Base-by-base conservation (phyloP, 2,329 filamentous ascomycete genomes). In the Beauveria sp. region DNA sequence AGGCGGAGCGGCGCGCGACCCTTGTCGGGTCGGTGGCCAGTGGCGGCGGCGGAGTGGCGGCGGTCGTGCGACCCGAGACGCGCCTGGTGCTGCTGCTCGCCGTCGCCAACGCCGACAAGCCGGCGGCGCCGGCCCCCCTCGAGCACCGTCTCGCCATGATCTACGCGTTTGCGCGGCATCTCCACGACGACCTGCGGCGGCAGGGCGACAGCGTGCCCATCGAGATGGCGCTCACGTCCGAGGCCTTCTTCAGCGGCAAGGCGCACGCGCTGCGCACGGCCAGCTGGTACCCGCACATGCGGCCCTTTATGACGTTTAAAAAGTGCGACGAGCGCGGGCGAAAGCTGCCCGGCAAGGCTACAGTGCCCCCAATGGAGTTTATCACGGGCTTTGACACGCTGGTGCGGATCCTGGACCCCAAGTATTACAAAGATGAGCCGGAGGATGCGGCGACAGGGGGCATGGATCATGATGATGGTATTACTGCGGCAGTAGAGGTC, bases 341-440 rank as follows among this genome's bases (percentile, higher is more conserved):
- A 5, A 26, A 9, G 40, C 38, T 55, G 10, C 24, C 53, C 2
- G 24, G 24, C 53, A 55, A 22, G 34, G 14, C 16, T n/a, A 9
- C 49, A 20, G 53, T 69, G 10, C 69, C 71, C 8, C 75, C 80
- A 58, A 88, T 91, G 67, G 75, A 89, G 4, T 90, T 90, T 68
- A 81, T 93, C 2, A 82, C 85, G 1, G 90, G 90, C 30, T 93
- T 86, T 70, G 90, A 93, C 68, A 93, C 90, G 0, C 74, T 93
- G 7, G 84, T 88, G 18, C 82, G 90, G 22, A 84, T 63, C 58
- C 83, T 90, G 59, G 78, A 89, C 54, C 81, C 87, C 0, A 90
- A 88, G 70, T 93, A 93, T 73, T 91, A 91, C 69, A 70, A 59
- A 24, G 62, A 47, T 6, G 28, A 59, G 3, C 14, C 45, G 20